Percentiles rank a stretch among this genome's conserved stretches.
Conservation (phyloP, 495 filamentous ascomycete genomes). For the Penicillium paradoxum region DNA sequence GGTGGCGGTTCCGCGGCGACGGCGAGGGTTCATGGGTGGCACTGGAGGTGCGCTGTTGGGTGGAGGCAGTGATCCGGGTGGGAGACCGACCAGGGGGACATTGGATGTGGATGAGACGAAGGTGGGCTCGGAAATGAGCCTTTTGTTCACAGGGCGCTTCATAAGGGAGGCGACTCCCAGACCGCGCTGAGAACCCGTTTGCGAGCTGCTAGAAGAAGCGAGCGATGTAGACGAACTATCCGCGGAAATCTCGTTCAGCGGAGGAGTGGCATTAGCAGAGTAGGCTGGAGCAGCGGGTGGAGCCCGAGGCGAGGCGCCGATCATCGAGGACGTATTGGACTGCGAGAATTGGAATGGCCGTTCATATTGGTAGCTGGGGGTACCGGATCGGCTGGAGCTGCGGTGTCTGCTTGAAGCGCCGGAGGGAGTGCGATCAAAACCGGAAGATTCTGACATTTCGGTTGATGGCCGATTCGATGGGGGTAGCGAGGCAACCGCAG, state of each 20-base stretch:
- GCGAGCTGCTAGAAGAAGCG: constrained; percentile 10
- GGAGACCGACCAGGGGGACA: constrained; percentile 61
- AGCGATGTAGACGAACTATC: constrained; percentile 23
- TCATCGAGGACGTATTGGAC: constrained; percentile 33
- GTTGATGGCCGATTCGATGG: constrained; percentile 39
- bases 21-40: constrained; percentile 66
- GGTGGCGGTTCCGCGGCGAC: constrained; percentile 53
- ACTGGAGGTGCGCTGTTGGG: constrained; percentile 50
- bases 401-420: constrained; percentile 40
- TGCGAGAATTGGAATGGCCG: constrained; percentile 31
- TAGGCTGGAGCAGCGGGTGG: constrained; percentile 48
- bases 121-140: constrained; percentile 77
- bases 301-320: constrained; percentile 48
- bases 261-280: constrained; percentile 53
- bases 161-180: constrained; percentile 29
- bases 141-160: constrained; percentile 67
- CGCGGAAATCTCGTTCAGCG: constrained; percentile 38
- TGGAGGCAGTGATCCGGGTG: constrained; percentile 41
- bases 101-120: constrained; percentile 75
- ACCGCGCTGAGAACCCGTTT: constrained; percentile 25
- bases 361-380: constrained; percentile 41
- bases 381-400: constrained; percentile 46
- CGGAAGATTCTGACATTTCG: constrained; percentile 28
- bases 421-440: constrained; percentile 38
- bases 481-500: constrained; percentile 22